Percentiles rank a stretch among this genome's conserved stretches.
Conservation (phyloP, 805 yeast species). For the Metschnikowia arizonensis region DNA sequence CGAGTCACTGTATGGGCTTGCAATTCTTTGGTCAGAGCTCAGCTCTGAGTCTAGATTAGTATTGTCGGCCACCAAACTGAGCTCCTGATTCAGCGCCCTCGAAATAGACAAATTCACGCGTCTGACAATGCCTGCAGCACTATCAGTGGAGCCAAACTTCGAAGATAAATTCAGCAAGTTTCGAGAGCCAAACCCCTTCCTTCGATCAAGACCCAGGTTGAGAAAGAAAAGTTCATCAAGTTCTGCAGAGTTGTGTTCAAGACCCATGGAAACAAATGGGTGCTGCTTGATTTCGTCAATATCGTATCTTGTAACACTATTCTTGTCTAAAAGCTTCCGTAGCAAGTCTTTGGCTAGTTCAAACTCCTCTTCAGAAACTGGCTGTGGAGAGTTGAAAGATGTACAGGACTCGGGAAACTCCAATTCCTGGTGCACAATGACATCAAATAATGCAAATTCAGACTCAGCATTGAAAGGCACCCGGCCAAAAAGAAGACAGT, state of each 20-base stretch:
- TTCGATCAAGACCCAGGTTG: conserved; percentile 17
- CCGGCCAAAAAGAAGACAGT: conserved; percentile 80
- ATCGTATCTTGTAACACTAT: conserved; percentile 64
- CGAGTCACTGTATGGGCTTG: neutral
- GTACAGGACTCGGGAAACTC: conserved; percentile 47
- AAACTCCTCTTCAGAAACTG: conserved; percentile 41
- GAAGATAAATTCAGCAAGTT: neutral
- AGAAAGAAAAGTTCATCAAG: conserved; percentile 35
- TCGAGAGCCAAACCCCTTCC: neutral
- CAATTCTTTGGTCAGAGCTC: neutral
- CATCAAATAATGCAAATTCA: conserved; percentile 81
- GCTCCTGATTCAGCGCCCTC: conserved; percentile 36
- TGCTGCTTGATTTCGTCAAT: conserved; percentile 72
- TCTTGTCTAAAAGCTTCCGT: conserved; percentile 57
- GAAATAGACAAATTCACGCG: conserved; percentile 39
- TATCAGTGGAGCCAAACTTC: conserved; percentile 1
- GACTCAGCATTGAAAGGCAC: conserved; percentile 87
- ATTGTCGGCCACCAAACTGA: conserved; percentile 16
- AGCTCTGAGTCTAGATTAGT: conserved; percentile 7
- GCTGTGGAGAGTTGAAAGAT: conserved; percentile 36
- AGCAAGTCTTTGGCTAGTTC: conserved; percentile 57
- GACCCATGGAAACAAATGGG: conserved; percentile 52
- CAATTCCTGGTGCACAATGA: conserved; percentile 61
- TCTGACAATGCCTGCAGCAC: conserved; percentile 72
- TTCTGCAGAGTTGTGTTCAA: conserved; percentile 33